phyloP scores from a whole-genome alignment of 2,329 filamentous ascomycete genomes.

The Colletotrichum godetiae region DNA sequence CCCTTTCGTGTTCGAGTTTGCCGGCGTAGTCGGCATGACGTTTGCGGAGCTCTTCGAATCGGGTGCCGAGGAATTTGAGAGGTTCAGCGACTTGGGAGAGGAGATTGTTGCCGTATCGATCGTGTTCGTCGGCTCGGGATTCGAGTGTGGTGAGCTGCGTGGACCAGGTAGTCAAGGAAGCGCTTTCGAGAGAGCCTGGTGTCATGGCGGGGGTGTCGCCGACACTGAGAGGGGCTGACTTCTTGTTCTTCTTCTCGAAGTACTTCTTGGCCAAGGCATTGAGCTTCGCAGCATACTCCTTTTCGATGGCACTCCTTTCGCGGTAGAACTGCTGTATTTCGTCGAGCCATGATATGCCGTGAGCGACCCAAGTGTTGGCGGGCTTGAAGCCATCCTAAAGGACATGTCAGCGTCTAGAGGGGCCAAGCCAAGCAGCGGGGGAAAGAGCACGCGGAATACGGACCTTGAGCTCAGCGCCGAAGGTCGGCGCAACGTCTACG shows the following conservation, averaged over 20 bases:
- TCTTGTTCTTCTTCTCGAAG: conserved; percentile 95
- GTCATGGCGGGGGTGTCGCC: conserved; percentile 94
- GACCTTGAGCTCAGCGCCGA: conserved; percentile 95
- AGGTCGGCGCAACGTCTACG: conserved; percentile 84
- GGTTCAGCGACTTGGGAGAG: conserved; percentile 87
- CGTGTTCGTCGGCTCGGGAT: conserved; percentile 87
- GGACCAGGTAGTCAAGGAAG: conserved; percentile 96
- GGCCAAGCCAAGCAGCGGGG: conserved; percentile 11
- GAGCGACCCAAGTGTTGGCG: conserved; percentile 89
- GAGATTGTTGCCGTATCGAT: conserved; percentile 83
- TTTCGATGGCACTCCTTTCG: conserved; percentile 92
- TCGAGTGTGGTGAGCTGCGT: conserved; percentile 94
- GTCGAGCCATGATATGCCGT: conserved; percentile 94
- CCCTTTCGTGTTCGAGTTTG: conserved; percentile 90
- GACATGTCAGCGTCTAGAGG: conserved; percentile 33
- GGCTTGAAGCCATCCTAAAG: conserved; percentile 93
- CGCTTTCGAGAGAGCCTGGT: conserved; percentile 94
- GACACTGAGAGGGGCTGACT: conserved; percentile 87
- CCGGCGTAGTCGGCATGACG: conserved; percentile 88
- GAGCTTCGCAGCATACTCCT: conserved; percentile 94
- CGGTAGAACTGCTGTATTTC: conserved; percentile 98
- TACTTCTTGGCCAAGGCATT: conserved; percentile 92
- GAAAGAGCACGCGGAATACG: conserved; percentile 38
- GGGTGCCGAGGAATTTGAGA: conserved; percentile 76
- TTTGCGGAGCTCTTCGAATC: conserved; percentile 93